Base-by-base conservation (phyloP, 2,329 filamentous ascomycete species). In the Pseudogymnoascus destructans region DNA sequence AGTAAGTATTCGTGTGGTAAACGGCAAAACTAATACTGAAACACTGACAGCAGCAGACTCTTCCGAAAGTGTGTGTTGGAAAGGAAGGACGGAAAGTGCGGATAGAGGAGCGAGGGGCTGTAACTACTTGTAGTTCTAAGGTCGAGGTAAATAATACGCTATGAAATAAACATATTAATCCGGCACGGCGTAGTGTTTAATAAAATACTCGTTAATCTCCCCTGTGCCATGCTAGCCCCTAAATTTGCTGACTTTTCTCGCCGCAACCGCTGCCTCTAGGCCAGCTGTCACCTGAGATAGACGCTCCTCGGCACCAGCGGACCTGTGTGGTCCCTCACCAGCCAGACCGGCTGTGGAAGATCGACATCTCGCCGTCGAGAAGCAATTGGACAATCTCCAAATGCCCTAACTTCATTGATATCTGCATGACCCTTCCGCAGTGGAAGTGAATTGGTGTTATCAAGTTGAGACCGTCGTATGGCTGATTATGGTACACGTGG, bases 401-500 rank as follows among this genome's bases (percentile, higher is more conserved):
- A 25, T 46, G 19, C 2, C 21, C 21, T 9, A 25, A 25, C 13
- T 25, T 21, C 19, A 42, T 42, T 5, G 19, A 11, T n/a, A 42
- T 7, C 19, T 42, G 38, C 10, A 40, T 10, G 9, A 40, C 36
- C 17, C 36, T 6, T 40, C 36, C 36, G 5, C 36, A 40, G 17
- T 5, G 8, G 17, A 40, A 40, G 4, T 40, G 4, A 40, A 40
- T 13, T 19, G 36, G 17, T 40, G 13, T 19, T 40, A 11, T 8
- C 36, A 10, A 21, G 36, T 10, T 40, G 5, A 10, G 8, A 10
- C 10, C 15, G 5, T 21, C 5, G 17, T 11, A 40, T 40, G 11
- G 2, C 9, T 11, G 15, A 9, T 38, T 9, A 38, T 15, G 35
- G 35, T 38, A 38, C 2, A 38, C 58, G 60, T 64, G 61, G 58